A percentile compares a stretch with the other conserved stretches of the same genome.
Evolutionary conservation across 768 basidiomycete genomes (phyloP).

Genomic region (Rhizopogon vinicolor): DNA sequence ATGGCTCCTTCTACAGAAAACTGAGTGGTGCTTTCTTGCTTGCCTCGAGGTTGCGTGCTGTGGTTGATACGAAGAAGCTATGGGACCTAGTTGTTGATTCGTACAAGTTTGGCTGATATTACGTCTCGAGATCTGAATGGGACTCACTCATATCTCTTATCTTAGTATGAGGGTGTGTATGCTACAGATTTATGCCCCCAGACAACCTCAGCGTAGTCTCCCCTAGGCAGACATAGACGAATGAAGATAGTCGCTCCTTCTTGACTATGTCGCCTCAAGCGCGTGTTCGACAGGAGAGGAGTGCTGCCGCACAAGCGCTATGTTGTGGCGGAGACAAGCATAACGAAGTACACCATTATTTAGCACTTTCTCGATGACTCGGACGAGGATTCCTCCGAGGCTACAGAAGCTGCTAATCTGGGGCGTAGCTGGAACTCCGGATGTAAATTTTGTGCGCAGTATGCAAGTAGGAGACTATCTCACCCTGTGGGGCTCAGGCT

Average conservation of each 20-base stretch:
- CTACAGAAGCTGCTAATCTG: neutral
- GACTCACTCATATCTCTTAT: no score
- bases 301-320: no score
- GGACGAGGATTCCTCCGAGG: neutral
- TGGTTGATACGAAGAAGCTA: constrained; percentile 64
- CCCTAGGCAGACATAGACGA: no score
- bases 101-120: no score
- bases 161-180: no score
- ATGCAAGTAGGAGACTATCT: neutral
- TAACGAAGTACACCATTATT: neutral
- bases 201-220: no score
- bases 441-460: neutral
- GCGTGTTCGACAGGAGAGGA: no score
- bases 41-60: constrained; percentile 68
- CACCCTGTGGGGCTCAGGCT: neutral
- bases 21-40: constrained; percentile 79
- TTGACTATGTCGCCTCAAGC: neutral
- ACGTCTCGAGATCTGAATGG: no score
- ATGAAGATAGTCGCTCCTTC: no score
- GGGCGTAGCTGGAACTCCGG: neutral
- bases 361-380: neutral
- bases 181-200: no score
- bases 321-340: no score
- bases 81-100: constrained; percentile 63
- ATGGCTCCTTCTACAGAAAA: constrained; percentile 43